Conservation (phyloP, 805 yeast species). For the Saturnispora silvae region DNA sequence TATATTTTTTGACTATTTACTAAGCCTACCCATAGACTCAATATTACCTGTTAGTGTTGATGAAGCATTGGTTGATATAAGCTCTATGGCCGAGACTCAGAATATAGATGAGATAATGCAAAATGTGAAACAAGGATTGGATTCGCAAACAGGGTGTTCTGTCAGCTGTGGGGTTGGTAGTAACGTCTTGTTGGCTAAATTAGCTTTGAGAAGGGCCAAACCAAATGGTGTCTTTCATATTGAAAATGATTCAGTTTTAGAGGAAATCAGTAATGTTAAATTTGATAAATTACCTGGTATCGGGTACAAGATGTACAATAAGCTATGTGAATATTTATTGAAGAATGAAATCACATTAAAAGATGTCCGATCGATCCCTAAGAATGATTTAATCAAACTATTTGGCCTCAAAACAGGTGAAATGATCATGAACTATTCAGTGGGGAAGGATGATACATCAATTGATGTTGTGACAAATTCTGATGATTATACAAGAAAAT, state of each 20-base stretch:
- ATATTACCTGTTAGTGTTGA: conserved; percentile 84
- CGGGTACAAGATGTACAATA: conserved; percentile 41
- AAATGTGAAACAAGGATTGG: conserved; percentile 33
- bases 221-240: conserved; percentile 57
- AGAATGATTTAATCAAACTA: conserved; percentile 28
- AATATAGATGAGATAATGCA: conserved; percentile 22
- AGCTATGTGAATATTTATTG: conserved; percentile 26
- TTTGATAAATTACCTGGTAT: conserved; percentile 51
- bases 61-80: conserved; percentile 73
- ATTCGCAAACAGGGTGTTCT: conserved; percentile 41
- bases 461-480: conserved; percentile 43
- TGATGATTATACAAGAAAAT: conserved; percentile 48
- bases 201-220: conserved; percentile 65
- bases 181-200: conserved; percentile 67
- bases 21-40: conserved; percentile 33
- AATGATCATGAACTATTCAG: conserved; percentile 46
- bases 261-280: conserved; percentile 27
- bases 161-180: conserved; percentile 74
- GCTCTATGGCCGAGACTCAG: conserved; percentile 15
- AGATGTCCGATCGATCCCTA: conserved; percentile 29
- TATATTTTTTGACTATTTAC: conserved; percentile 50
- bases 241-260: conserved; percentile 15
- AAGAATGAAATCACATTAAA: conserved; percentile 24
- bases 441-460: conserved; percentile 59
- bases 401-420: conserved; percentile 67